phyloP scores from a whole-genome alignment of 2,329 filamentous ascomycete species.

The Sporothrix pseudoabietina region DNA sequence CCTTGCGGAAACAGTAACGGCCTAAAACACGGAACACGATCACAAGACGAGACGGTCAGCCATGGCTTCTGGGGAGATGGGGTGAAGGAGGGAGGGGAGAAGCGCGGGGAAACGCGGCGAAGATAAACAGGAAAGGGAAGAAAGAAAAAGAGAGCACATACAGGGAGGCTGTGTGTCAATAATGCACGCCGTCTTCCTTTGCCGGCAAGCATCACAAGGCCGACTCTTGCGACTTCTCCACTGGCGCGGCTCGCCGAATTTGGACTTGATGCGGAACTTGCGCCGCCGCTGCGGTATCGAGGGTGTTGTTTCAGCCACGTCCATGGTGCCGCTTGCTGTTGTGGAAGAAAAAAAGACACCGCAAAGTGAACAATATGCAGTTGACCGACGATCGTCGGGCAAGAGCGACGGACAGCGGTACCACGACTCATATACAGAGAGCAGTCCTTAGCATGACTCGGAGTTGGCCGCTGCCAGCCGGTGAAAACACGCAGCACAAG shows the following conservation, averaged over 20 bases:
- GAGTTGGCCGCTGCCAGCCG: background rate
- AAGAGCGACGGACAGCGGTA: background rate
- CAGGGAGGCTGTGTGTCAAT: constrained; percentile 33
- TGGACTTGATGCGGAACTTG: constrained; percentile 32
- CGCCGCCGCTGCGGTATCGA: constrained; percentile 37
- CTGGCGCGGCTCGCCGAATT: constrained; percentile 31
- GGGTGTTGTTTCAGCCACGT: constrained; percentile 37
- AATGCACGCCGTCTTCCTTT: constrained; percentile 33
- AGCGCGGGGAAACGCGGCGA: background rate
- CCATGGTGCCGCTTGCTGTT: background rate
- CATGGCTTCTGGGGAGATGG: background rate
- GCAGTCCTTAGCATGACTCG: background rate
- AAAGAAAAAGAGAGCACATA: constrained; percentile 8
- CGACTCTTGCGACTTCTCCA: constrained; percentile 34
- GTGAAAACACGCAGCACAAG: background rate
- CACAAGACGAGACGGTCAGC: background rate
- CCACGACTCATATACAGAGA: background rate
- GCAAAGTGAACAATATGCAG: background rate
- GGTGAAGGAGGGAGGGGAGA: background rate
- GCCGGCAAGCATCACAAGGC: constrained; percentile 33
- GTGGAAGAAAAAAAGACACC: background rate
- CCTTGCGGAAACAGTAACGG: constrained; percentile 25
- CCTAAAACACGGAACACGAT: background rate
- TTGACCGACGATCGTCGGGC: background rate
- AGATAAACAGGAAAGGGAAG: too few relatives aligned